phyloP scores from a whole-genome alignment of 2,329 filamentous ascomycete species.

The Sarocladium kiliense region DNA sequence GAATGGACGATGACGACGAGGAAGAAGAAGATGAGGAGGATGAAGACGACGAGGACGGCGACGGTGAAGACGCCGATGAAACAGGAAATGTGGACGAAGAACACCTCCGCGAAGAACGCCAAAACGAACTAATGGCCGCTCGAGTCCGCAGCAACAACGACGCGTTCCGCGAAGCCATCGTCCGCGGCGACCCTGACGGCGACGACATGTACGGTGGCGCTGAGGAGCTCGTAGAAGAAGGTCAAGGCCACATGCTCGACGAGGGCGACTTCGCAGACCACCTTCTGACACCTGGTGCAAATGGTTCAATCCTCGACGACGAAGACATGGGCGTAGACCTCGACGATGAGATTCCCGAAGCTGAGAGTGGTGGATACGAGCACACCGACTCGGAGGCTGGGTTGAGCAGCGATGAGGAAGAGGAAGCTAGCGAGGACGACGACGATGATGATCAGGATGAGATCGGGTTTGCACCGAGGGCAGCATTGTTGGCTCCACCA shows the following conservation, averaged over 20 bases:
- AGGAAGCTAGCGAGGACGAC: conserved; percentile 15
- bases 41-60: conserved; percentile 37
- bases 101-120: conserved; percentile 36
- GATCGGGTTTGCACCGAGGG: conserved; percentile 36
- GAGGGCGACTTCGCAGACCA: conserved; percentile 51
- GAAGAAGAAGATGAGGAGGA: conserved; percentile 36
- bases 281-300: background rate
- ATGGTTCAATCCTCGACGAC: conserved; percentile 7
- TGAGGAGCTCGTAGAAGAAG: conserved; percentile 50
- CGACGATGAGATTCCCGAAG: conserved; percentile 66
- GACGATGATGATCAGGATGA: conserved; percentile 18
- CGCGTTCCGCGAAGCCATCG: conserved; percentile 54
- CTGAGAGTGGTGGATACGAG: conserved; percentile 61
- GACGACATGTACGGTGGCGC: conserved; percentile 48
- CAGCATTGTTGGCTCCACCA: conserved; percentile 27
- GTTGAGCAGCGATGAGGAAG: conserved; percentile 34
- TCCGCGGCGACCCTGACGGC: conserved; percentile 42
- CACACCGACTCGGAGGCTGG: conserved; percentile 72
- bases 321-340: conserved; percentile 59
- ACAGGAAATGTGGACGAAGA: conserved; percentile 33
- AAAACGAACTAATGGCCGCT: conserved; percentile 43
- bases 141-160: conserved; percentile 54
- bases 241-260: conserved; percentile 54
- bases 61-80: conserved; percentile 35
- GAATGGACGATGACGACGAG: conserved; percentile 39